Percentiles rank a stretch among this genome's conserved stretches.
Conservation (phyloP, 129 eudicot genomes). For the Arctium lappa region DNA sequence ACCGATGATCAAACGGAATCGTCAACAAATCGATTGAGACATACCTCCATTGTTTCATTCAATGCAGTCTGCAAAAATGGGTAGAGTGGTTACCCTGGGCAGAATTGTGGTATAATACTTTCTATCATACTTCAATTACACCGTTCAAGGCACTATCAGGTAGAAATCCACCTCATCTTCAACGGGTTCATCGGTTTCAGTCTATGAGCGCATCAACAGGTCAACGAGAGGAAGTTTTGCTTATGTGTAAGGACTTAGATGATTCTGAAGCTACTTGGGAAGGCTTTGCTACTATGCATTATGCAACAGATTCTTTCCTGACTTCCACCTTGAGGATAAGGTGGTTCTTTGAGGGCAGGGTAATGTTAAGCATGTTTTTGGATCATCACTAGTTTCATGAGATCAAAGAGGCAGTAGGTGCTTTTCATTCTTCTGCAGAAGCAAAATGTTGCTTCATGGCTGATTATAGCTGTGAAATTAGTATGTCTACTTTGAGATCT, state of each 20-base stretch:
- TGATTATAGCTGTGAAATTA: neutral
- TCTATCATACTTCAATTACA: neutral
- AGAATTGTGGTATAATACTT: neutral
- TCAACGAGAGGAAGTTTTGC: neutral
- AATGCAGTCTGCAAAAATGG: neutral
- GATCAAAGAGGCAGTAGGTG: neutral
- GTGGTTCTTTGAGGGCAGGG: neutral
- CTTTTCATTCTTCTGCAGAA: neutral
- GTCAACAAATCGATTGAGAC: neutral
- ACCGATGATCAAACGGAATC: neutral
- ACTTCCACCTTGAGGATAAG: neutral
- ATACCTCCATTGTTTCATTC: neutral
- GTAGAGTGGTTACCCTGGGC: slow-evolving; percentile 4
- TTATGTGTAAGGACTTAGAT: neutral
- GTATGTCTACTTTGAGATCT: neutral
- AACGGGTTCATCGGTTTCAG: neutral
- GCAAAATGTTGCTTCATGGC: neutral
- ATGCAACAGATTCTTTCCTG: neutral
- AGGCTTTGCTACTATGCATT: neutral
- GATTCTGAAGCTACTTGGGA: neutral
- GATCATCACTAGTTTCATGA: neutral
- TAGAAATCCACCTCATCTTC: neutral
- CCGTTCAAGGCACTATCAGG: neutral
- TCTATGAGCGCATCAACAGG: neutral
- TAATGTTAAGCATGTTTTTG: neutral